Base-by-base conservation (phyloP, 495 filamentous ascomycete genomes). In the Penicillium cinerascens region DNA sequence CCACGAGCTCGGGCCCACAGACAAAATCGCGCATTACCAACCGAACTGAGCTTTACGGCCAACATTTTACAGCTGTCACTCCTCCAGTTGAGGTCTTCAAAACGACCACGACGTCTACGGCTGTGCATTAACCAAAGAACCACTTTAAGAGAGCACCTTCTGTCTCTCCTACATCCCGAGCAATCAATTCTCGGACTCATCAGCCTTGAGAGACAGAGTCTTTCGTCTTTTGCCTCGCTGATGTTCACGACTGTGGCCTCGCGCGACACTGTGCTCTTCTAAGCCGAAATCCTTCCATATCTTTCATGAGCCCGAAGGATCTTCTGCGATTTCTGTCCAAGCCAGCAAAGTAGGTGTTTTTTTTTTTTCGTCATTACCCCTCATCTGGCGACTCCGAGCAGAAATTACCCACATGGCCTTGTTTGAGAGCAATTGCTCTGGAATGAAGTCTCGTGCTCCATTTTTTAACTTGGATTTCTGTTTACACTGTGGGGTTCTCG, bases 321-420 rank as follows among this genome's bases (percentile, higher is more conserved):
- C 85, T 96, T 60, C 82, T 97, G 65, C 89, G 90, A 77, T 91
- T 96, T 77, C 82, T 97, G 57, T 96, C 89, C 55, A 95, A 95
- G 79, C 92, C 91, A 64, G 90, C 89, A 67, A 96, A 96, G 92
- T 97, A 73, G 70, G 87, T 78, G 16, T 41, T 44, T 40, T 26
- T 25, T 48, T 49, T 40, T 36, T 46, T 48, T 27, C 47, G 57
- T 46, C 45, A 41, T 37, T 51, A 51, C 49, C 49, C 49, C 49
- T 51, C 49, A 51, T 20, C 10, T 16, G 29, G 35, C n/a, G 41
- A 2, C 26, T 21, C 16, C 47, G 38, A 49, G 25, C 47, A 20
- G 38, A 25, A 49, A 42, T 10, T 23, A 43, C 20, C 41, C 18
- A 41, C 16, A 11, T 2, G 13, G 22, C 18, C 21, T 7, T 25